Percentiles rank a stretch among this genome's conserved stretches.
Evolutionary conservation across 2,329 filamentous ascomycete species (phyloP).

Genomic region (Colletotrichum destructivum): DNA sequence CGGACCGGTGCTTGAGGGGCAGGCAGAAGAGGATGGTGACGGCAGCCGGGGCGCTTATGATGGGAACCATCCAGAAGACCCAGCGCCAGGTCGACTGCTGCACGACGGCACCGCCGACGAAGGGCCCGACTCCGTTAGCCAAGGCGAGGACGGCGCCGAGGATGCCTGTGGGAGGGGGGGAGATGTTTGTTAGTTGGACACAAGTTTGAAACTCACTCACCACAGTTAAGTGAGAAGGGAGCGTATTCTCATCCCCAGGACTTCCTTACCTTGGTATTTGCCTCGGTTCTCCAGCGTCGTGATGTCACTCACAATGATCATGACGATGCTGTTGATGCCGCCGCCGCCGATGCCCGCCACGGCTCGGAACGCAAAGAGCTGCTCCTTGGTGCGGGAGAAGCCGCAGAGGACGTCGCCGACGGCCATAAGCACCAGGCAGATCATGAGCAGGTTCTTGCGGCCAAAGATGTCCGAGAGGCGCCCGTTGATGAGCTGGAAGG

Average conservation of each 20-base stretch:
- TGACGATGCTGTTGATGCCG: constrained; percentile 52
- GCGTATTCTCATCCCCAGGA: no score
- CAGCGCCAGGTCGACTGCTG: constrained; percentile 51
- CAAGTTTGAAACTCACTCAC: no score
- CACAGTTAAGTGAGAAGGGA: no score
- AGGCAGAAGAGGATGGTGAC: constrained; percentile 48
- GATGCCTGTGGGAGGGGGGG: constrained; percentile 28
- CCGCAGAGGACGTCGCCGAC: constrained; percentile 52
- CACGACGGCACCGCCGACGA: constrained; percentile 51
- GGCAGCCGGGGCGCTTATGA: constrained; percentile 44
- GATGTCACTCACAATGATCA: constrained; percentile 57
- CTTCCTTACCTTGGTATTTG: constrained; percentile 48
- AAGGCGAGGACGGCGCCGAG: constrained; percentile 49
- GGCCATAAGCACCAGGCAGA: constrained; percentile 48
- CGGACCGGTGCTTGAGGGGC: constrained; percentile 45
- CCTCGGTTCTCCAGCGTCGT: constrained; percentile 54
- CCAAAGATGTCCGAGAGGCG: constrained; percentile 55
- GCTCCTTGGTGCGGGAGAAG: constrained; percentile 49
- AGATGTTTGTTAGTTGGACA: no score
- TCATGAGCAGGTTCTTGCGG: constrained; percentile 52
- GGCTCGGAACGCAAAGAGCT: constrained; percentile 54
- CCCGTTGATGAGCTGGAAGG: constrained; percentile 54
- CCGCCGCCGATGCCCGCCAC: constrained; percentile 55
- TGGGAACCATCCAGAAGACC: constrained; percentile 49
- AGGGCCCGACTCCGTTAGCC: constrained; percentile 56